A percentile compares a stretch with the other conserved stretches of the same genome.
Conservation (phyloP, 2,329 filamentous ascomycete species). For the Ophiosphaerella narmari region DNA sequence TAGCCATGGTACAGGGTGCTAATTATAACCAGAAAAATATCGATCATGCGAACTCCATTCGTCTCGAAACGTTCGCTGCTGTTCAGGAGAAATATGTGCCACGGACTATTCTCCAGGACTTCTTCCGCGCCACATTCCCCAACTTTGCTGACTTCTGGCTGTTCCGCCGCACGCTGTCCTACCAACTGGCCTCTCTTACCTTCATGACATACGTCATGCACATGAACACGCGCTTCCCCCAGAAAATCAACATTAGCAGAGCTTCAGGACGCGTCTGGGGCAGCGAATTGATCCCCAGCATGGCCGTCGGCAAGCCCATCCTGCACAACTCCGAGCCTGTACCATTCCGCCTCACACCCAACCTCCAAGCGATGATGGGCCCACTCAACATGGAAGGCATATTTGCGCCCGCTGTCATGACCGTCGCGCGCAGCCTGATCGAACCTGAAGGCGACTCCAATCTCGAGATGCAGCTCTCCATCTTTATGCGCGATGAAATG, state of each 20-base stretch:
- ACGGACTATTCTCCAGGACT: constrained; percentile 78
- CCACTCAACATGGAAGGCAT: constrained; percentile 95
- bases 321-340: constrained; percentile 96
- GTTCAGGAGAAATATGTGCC: constrained; percentile 95
- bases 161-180: constrained; percentile 95
- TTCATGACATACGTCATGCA: constrained; percentile 99
- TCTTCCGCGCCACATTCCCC: constrained; percentile 86
- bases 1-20: not conserved
- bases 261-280: constrained; percentile 94
- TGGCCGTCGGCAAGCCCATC: constrained; percentile 81
- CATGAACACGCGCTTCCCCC: constrained; percentile 94
- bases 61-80: constrained; percentile 89
- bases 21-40: constrained; percentile 60
- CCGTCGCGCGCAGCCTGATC: constrained; percentile 89
- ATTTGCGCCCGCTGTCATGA: constrained; percentile 94
- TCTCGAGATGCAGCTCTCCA: constrained; percentile 89
- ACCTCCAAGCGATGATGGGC: constrained; percentile 94
- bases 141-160: constrained; percentile 96
- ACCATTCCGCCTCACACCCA: constrained; percentile 95
- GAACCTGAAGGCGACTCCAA: constrained; percentile 69
- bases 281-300: constrained; percentile 87
- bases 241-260: constrained; percentile 91
- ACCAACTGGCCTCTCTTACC: constrained; percentile 90
- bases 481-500: constrained; percentile 98
- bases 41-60: constrained; percentile 73